Conservation (phyloP, 345 rosid species). For the Eucalyptus sideroxylon region DNA sequence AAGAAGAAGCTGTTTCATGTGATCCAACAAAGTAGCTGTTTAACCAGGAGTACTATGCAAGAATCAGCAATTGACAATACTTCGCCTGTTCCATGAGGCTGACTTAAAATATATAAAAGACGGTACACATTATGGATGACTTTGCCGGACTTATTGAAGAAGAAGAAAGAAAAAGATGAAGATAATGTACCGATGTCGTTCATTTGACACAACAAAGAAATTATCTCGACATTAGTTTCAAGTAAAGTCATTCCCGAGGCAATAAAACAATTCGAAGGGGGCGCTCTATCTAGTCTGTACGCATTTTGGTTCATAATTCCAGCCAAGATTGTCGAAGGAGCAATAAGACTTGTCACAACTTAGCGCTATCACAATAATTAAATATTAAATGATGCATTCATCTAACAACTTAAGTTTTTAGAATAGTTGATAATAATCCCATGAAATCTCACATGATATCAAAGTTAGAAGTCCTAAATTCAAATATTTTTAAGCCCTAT, state of each 20-base stretch:
- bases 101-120: not conserved
- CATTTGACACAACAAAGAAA: not conserved
- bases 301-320: not conserved
- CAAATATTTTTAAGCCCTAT: too few species aligned
- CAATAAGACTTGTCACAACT: not conserved
- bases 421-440: too few species aligned
- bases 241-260: not conserved
- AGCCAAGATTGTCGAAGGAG: not conserved
- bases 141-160: not conserved
- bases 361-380: too few species aligned
- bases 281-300: not conserved
- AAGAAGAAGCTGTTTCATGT: not conserved
- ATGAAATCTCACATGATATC: too few species aligned
- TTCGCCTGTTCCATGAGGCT: not conserved
- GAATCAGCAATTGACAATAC: not conserved
- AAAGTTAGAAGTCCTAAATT: rapidly evolving
- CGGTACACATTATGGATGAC: not conserved
- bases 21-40: not conserved
- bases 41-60: not conserved
- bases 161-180: not conserved
- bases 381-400: too few species aligned
- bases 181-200: not conserved
- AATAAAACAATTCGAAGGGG: not conserved
- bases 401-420: too few species aligned
- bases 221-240: not conserved